Evolutionary conservation across 768 basidiomycete species (phyloP), one percentile per base, ranked within the genome.

Genomic region (Mycena crocata): DNA sequence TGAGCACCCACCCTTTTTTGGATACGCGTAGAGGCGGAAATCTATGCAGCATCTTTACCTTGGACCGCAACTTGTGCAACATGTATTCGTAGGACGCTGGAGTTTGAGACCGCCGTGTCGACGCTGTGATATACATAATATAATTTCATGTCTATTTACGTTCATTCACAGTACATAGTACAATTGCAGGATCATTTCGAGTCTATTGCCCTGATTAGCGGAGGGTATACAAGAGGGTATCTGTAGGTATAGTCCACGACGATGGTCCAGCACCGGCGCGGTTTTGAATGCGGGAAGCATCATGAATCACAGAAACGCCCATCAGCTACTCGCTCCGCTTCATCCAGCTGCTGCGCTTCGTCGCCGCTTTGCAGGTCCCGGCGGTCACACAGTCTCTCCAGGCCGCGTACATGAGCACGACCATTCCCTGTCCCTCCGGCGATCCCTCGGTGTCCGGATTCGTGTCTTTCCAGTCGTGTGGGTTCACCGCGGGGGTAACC

Each of bases 341-440:
- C 24, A 4, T 44, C 42, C 42, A 44, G 42, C n/a, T 23, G 24
- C 42, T 23, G 5, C 42, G 42, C n/a, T 42, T 42, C 5, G 15
- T 44, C 26, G 31, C 13, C 42, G 42, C 26, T 15, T 37, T 19
- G 37, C 68, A 61, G 35, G 35, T 26, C 13, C 72, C 72, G 0
- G 74, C 75, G 21, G 67, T 42, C 14, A 82, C n/a, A n/a, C 82
- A 82, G 61, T 82, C 81, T 57, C 82, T 79, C 80, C 81, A 83
- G 8, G 79, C 81, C 10, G 80, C 74, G 67, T 82, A 84, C 74
- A 82, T 76, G 63, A 82, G 66, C 1, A 83, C 77, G 1, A 80
- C 79, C 68, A 84, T 80, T n/a, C 69, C 71, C 59, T 82, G 79
- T 0, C 79, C 82, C 54, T 84, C 83, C 1, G 82, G 82, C 51